Evolutionary conservation across 495 filamentous ascomycete genomes (phyloP).

Genomic region (Penicillium robsamsonii): DNA sequence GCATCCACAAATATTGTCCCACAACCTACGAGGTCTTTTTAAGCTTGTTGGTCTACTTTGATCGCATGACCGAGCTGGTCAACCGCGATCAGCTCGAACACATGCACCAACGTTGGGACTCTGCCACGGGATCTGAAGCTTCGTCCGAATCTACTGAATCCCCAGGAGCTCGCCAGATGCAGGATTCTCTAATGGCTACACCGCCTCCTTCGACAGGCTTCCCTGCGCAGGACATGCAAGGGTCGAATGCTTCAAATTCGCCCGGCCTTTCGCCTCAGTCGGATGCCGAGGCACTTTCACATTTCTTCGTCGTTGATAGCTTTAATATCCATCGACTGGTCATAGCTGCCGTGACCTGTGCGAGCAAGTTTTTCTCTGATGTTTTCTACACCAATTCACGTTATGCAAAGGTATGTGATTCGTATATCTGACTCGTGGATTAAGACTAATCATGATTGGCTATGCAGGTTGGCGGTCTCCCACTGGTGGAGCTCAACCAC

Average conservation of each 20-base stretch:
- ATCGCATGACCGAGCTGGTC: slow-evolving; percentile 96
- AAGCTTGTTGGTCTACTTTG: slow-evolving; percentile 94
- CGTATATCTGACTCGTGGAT: slow-evolving; percentile 2
- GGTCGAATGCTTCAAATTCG: slow-evolving; percentile 33
- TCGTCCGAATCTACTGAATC: slow-evolving; percentile 17
- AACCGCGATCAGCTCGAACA: slow-evolving; percentile 64
- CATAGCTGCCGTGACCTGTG: slow-evolving; percentile 96
- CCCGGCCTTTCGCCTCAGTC: slow-evolving; percentile 37
- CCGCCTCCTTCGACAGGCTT: slow-evolving; percentile 36
- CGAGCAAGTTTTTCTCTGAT: slow-evolving; percentile 99
- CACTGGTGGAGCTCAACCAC: slow-evolving; percentile 95
- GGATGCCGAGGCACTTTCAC: slow-evolving; percentile 61
- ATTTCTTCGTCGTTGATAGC: slow-evolving; percentile 97
- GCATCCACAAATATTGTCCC: slow-evolving; percentile 98
- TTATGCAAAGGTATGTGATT: slow-evolving; percentile 85
- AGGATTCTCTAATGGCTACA: slow-evolving; percentile 36
- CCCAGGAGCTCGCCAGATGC: slow-evolving; percentile 14
- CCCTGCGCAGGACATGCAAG: slow-evolving; percentile 34
- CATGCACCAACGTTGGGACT: slow-evolving; percentile 35
- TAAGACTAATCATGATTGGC: slow-evolving; percentile 3
- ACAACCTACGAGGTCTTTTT: slow-evolving; percentile 99
- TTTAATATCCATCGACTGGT: slow-evolving; percentile 98
- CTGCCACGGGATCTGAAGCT: slow-evolving; percentile 12
- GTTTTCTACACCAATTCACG: slow-evolving; percentile 99
- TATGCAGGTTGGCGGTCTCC: slow-evolving; percentile 85